Base-by-base conservation (phyloP, 768 basidiomycete genomes). In the Kwoniella dejecticola region DNA sequence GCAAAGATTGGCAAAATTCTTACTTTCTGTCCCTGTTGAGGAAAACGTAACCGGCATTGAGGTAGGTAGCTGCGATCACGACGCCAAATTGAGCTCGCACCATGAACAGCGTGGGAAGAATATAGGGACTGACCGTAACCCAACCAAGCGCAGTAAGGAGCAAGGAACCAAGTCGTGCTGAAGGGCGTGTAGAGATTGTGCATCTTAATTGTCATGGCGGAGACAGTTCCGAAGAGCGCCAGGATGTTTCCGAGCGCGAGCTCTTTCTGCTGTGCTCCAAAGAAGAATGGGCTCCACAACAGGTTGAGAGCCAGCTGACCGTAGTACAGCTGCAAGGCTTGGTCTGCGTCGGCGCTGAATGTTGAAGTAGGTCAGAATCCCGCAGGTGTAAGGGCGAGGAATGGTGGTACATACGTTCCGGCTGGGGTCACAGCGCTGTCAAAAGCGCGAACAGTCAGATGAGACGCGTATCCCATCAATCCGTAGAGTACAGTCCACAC, bases 141-240 rank as follows among this genome's bases (percentile, higher is more conserved):
- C 36, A 87, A 76, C 87, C 87, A 89, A 7, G 82, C 84, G 63
- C 86, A 86, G 77, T 88, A 88, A 1, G 87, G 87, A 27, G 84
- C 79, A 12, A 87, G 80, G 73, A 85, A 81, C 73, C 83, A 86
- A 4, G 84, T 85, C 15, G 86, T 82, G 40, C 68, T 75, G 69
- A 75, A 75, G 26, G 68, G 63, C 3, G 75, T 76, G 64, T 69
- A 69, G 10, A 85, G 80, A 1, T 78, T 77, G 71, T 85, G 82
- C 40, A 86, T 78, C 23, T 84, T 70, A 79, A 87, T 86, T 0
- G 86, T 87, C 83, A 87, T 85, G 57, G 83, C 84, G 63, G 81
- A 82, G 19, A 84, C 84, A 0, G 84, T 83, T 7, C 80, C 83
- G 0, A 85, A 83, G 66, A 87, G 71, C 2, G 83, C 74, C 4